These are phyloP conservation scores for Ceratonia siliqua DNA, from an alignment of 306 rosid genomes.

Conservation along the genomic window DNA sequence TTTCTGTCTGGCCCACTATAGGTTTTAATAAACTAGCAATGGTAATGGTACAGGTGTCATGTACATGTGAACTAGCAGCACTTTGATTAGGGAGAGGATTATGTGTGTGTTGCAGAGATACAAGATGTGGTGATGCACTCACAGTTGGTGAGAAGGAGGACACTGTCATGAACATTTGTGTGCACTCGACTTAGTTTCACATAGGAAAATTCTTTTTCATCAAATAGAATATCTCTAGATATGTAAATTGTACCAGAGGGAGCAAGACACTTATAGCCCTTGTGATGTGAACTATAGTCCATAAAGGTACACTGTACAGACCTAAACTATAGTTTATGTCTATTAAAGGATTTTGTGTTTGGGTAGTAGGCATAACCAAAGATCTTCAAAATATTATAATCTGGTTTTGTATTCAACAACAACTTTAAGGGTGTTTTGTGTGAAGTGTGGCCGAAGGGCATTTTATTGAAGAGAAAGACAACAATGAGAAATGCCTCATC, in stretches of 20 bases:
- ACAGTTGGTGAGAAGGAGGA: not conserved
- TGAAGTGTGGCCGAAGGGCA: not conserved
- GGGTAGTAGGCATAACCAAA: not conserved
- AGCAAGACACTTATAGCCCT: not conserved
- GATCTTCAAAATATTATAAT: not conserved
- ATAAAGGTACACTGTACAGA: not conserved
- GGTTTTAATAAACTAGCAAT: too few species aligned
- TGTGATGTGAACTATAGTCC: not conserved
- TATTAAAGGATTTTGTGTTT: not conserved
- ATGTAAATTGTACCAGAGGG: not conserved
- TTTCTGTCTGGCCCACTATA: too few species aligned
- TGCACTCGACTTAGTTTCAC: too few species aligned
- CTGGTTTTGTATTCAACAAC: not conserved
- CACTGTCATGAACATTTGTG: too few species aligned
- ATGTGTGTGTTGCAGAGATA: not conserved
- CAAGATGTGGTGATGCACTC: not conserved
- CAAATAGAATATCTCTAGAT: not conserved
- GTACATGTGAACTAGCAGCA: too few species aligned
- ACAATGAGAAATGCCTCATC: not conserved
- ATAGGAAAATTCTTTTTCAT: too few species aligned
- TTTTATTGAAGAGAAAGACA: not conserved
- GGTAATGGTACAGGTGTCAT: too few species aligned
- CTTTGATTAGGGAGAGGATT: too few species aligned
- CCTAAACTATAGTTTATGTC: not conserved
- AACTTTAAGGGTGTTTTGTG: not conserved